A percentile compares a stretch with the other conserved stretches of the same genome.
Conservation (phyloP, 202 grass and related monocot genomes). For the Setaria italica region DNA sequence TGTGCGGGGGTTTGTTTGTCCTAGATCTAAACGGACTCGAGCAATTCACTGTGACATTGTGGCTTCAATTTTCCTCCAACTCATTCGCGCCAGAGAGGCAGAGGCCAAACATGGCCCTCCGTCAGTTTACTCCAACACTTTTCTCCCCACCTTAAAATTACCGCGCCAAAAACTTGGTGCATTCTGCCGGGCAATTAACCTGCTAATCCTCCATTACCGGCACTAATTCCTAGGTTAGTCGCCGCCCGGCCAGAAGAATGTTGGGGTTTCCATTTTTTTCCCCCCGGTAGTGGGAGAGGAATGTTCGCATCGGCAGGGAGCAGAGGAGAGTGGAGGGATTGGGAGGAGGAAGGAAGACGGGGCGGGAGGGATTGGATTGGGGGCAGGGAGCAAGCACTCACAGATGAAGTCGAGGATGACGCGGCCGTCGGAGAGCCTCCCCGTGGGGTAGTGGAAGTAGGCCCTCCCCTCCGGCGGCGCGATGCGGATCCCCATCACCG, state of each 20-base stretch:
- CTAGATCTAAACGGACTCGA: too few relatives aligned
- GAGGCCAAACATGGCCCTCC: too few relatives aligned
- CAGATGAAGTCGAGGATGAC: conserved; percentile 83
- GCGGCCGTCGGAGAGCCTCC: conserved; percentile 65
- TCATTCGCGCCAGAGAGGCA: too few relatives aligned
- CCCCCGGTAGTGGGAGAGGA: background rate
- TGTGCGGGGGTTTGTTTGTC: too few relatives aligned
- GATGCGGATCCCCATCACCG: conserved; percentile 54
- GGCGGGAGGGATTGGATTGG: too few relatives aligned
- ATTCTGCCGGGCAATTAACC: background rate
- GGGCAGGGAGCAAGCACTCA: conserved; percentile 5
- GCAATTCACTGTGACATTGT: too few relatives aligned
- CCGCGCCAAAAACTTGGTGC: too few relatives aligned
- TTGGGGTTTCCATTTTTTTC: too few relatives aligned
- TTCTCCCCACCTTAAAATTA: too few relatives aligned
- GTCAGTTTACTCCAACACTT: too few relatives aligned
- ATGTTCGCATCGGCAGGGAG: background rate
- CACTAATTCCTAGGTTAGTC: background rate
- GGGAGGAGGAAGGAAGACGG: background rate
- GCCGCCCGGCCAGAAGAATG: background rate
- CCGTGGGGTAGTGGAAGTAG: conserved; percentile 59
- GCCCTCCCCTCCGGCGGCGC: conserved; percentile 54
- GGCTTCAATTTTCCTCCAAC: too few relatives aligned
- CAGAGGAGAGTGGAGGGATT: background rate
- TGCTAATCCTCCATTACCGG: background rate